Conservation (phyloP, 345 rosid genomes). For the Aethionema arabicum region DNA sequence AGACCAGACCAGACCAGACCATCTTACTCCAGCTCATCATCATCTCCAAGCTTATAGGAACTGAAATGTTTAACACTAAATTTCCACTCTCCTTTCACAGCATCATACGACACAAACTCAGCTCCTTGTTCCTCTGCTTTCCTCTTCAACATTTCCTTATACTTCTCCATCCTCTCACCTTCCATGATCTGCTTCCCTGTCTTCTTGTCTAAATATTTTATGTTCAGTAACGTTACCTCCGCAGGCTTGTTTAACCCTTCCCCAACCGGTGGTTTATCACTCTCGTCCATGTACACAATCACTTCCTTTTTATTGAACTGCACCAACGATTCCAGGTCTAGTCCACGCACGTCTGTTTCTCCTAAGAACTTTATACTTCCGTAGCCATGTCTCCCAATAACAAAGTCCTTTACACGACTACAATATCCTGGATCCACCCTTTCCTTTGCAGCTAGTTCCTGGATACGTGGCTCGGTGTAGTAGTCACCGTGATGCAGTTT, state of each 20-base stretch:
- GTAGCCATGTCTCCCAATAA: conserved; percentile 80
- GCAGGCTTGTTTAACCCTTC: conserved; percentile 95
- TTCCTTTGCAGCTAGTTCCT: conserved; percentile 91
- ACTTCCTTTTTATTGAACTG: conserved; percentile 90
- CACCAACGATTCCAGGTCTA: conserved; percentile 74
- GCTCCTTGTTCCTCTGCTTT: conserved; percentile 93
- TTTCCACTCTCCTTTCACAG: conserved; percentile 84
- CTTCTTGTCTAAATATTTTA: conserved; percentile 83
- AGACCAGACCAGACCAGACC: background rate
- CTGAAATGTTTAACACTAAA: conserved; percentile 89
- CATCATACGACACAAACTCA: conserved; percentile 75
- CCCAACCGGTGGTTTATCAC: conserved; percentile 86
- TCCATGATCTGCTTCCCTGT: conserved; percentile 62
- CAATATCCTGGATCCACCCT: conserved; percentile 77
- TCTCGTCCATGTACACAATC: conserved; percentile 92
- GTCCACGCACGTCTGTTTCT: conserved; percentile 80
- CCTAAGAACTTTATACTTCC: conserved; percentile 88
- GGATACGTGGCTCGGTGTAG: conserved; percentile 89
- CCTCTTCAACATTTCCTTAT: conserved; percentile 79
- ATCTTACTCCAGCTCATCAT: conserved; percentile 39
- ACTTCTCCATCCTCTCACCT: conserved; percentile 69
- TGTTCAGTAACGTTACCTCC: conserved; percentile 88
- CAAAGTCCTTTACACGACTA: conserved; percentile 70
- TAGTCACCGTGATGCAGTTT: conserved; percentile 77
- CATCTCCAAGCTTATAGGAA: conserved; percentile 55